Percentiles rank a stretch among this genome's conserved stretches.
Evolutionary conservation across 1,284 basidiomycete genomes (phyloP).

Genomic region (Sporisorium sorghi): DNA sequence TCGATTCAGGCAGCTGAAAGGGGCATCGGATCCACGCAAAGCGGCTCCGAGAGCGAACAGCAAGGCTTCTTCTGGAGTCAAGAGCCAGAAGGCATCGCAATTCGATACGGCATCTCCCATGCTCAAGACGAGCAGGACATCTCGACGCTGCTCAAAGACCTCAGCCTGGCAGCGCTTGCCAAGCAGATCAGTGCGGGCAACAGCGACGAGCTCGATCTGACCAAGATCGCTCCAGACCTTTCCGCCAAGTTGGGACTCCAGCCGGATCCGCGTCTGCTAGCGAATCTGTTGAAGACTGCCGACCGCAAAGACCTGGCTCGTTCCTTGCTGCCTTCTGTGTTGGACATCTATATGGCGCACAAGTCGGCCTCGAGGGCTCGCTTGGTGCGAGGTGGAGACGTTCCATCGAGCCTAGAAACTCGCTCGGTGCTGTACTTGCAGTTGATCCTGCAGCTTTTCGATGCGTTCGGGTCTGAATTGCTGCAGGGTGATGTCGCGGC

Average conservation of each 20-base stretch:
- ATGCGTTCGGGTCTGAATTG: conserved; percentile 59
- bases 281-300: conserved; percentile 31
- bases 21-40: conserved; percentile 31
- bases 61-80: conserved; percentile 32
- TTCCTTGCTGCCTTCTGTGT: conserved; percentile 28
- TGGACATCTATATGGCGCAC: conserved; percentile 52
- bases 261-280: conserved; percentile 49
- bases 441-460: conserved; percentile 59
- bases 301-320: conserved; percentile 49
- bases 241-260: conserved; percentile 41
- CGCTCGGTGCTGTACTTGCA: conserved; percentile 58
- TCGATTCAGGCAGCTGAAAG: conserved; percentile 27
- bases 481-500: conserved; percentile 54
- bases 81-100: conserved; percentile 26
- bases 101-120: conserved; percentile 21
- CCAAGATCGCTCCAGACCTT: conserved; percentile 41
- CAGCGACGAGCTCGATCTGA: conserved; percentile 27
- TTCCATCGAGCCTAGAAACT: conserved; percentile 17
- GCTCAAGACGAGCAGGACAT: conserved; percentile 19
- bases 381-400: conserved; percentile 7
- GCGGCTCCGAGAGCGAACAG: neutral
- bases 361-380: conserved; percentile 23
- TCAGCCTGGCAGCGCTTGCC: conserved; percentile 37
- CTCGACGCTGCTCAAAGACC: conserved; percentile 29
- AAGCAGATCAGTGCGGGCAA: conserved; percentile 38